Percentiles rank a stretch among this genome's conserved stretches.
These are phyloP conservation scores for Cubamyces lactineus DNA, from an alignment of 768 basidiomycete species.

Conservation along the genomic window DNA sequence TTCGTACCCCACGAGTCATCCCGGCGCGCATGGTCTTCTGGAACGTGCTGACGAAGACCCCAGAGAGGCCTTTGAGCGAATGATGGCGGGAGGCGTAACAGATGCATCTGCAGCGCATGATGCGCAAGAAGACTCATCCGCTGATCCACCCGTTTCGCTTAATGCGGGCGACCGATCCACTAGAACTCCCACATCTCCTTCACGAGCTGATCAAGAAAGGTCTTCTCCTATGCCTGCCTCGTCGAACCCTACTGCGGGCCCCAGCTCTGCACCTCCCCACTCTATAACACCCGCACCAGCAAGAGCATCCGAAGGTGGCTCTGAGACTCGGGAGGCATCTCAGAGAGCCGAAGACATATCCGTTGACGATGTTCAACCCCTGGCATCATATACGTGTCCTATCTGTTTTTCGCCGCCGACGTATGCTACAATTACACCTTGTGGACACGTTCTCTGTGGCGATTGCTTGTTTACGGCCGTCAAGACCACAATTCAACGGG, in stretches of 20 bases:
- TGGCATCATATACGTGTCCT: slow-evolving; percentile 74
- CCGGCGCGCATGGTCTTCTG: background rate
- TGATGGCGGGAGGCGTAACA: background rate
- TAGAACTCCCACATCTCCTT: too few species aligned
- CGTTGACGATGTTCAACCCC: slow-evolving; percentile 34
- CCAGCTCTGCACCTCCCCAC: too few species aligned
- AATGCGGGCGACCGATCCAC: background rate
- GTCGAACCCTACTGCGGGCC: too few species aligned
- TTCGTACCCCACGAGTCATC: too few species aligned
- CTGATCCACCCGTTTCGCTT: background rate
- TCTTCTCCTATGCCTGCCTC: too few species aligned
- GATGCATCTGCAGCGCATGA: background rate
- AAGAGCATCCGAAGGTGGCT: too few species aligned
- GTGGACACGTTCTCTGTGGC: slow-evolving; percentile 81
- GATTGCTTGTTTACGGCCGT: slow-evolving; percentile 75
- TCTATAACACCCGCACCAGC: too few species aligned
- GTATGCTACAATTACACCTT: slow-evolving; percentile 77
- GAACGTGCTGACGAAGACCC: background rate
- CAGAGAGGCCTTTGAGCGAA: background rate
- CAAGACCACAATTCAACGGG: slow-evolving; percentile 60
- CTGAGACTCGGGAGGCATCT: too few species aligned
- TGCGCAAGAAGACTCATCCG: background rate
- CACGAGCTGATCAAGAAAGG: too few species aligned
- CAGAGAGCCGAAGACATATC: too few species aligned
- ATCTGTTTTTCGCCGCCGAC: slow-evolving; percentile 79